Evolutionary conservation across 2,329 filamentous ascomycete genomes (phyloP), one percentile per base, ranked within the genome.

Genomic region (Talaromyces piceae): DNA sequence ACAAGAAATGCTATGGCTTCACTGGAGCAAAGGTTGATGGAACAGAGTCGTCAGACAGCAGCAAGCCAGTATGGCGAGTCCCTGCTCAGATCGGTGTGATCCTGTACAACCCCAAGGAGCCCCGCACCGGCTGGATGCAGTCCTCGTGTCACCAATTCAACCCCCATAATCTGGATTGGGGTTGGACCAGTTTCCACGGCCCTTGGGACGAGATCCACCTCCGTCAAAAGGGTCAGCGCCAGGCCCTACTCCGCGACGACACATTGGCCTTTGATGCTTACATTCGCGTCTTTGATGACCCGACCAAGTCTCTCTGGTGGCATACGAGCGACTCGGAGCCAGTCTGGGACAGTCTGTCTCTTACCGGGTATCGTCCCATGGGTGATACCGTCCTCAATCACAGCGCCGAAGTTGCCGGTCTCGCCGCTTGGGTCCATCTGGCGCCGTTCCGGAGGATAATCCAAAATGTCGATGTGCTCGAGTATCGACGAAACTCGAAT

Each of bases 81-180:
- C 75, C 81, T n/a, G 81, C 80, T 3, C 81, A 84, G 61, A 72
- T 84, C 30, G 77, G 77, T 33, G 75, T 84, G 22, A 75, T 83
- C 44, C 68, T 83, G 45, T 84, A 84, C 69, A 84, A 84, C 55
- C 81, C 81, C 0, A 70, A 73, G 23, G 81, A 84, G 58, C 81
- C 81, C 43, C 75, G 80, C 5, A 79, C 79, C 4, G 74, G 79
- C 52, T 77, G 76, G 61, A 75, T 74, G 59, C 73, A 78, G 50
- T 77, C 74, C 11, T 80, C 78, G 39, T 72, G 75, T 44, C 80
- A 83, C 62, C 78, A 81, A 50, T 84, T 82, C 64, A 78, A 77
- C 57, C 72, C 73, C 27, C 70, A 76, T 47, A 79, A 78, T 39
- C 65, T 80, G 11, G 81, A 84, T 57, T 83, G 80, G 75, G 81